Evolutionary conservation across 1,139 yeast species (phyloP).

Genomic region (Suhomyces bolitotheri): DNA sequence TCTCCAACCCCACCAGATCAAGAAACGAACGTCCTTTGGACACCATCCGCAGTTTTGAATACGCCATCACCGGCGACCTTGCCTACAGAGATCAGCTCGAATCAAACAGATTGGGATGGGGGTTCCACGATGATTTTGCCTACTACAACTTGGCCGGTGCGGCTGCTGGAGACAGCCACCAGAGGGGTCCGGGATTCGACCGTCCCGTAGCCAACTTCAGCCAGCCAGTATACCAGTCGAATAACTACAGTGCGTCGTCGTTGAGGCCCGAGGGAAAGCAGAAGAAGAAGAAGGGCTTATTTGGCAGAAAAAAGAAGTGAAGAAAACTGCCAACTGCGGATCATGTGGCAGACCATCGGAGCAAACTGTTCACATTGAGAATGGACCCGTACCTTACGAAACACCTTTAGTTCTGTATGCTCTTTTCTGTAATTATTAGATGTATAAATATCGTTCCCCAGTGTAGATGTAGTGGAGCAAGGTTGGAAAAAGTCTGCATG

Average conservation of each 20-base stretch:
- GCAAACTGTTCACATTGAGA: not conserved
- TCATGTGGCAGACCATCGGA: not conserved
- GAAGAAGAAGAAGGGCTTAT: constrained; percentile 70
- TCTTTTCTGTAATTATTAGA: constrained; percentile 4
- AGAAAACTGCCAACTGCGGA: not conserved
- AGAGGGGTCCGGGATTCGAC: constrained; percentile 14
- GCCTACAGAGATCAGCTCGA: constrained; percentile 79
- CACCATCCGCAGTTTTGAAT: constrained; percentile 90
- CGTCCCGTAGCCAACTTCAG: constrained; percentile 29
- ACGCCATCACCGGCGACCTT: constrained; percentile 85
- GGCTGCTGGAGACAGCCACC: constrained; percentile 18
- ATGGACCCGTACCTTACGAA: constrained; percentile 4
- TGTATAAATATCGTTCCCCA: constrained; percentile 1
- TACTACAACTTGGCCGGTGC: constrained; percentile 29
- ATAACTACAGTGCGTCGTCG: constrained; percentile 46
- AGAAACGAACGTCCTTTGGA: constrained; percentile 96
- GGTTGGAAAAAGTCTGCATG: no score
- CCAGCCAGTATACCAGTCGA: constrained; percentile 68
- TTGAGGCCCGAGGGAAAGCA: constrained; percentile 38
- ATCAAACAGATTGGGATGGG: constrained; percentile 76
- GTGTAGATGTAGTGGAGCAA: no score
- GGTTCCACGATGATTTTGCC: constrained; percentile 53
- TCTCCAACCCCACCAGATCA: constrained; percentile 87
- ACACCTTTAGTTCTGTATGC: constrained; percentile 6
- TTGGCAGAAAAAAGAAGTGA: constrained; percentile 57